Evolutionary conservation across 495 filamentous ascomycete species (phyloP).

Genomic region (Neurospora sp.): DNA sequence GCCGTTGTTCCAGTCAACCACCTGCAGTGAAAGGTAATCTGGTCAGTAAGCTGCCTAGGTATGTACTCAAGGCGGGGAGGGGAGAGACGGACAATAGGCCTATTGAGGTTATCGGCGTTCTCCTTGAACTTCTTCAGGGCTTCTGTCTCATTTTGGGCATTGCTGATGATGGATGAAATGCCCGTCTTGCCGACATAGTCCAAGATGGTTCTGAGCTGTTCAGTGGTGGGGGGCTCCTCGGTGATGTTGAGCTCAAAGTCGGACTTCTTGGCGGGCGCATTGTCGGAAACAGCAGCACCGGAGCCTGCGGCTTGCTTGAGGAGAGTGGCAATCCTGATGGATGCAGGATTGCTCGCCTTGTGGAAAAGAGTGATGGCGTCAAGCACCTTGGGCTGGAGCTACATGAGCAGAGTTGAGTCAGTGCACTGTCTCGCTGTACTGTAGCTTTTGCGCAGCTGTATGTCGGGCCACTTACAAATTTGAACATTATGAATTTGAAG

Average conservation of each 20-base stretch:
- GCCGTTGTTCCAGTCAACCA: constrained; percentile 91
- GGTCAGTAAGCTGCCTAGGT: constrained; percentile 2
- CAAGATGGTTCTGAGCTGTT: constrained; percentile 79
- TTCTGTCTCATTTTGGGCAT: constrained; percentile 60
- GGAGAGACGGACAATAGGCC: constrained; percentile 54
- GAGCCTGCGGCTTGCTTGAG: constrained; percentile 57
- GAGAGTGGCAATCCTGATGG: constrained; percentile 54
- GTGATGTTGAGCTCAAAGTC: constrained; percentile 81
- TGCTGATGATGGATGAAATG: constrained; percentile 53
- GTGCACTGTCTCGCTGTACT: not conserved
- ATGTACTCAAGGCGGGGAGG: not conserved
- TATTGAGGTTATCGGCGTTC: constrained; percentile 48
- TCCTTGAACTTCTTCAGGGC: constrained; percentile 65
- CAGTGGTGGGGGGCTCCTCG: constrained; percentile 66
- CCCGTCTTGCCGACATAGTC: constrained; percentile 61
- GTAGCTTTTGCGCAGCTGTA: not conserved
- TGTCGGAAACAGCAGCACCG: constrained; percentile 40
- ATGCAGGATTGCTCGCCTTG: constrained; percentile 55
- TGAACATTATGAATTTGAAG: not conserved
- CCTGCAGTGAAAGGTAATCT: constrained; percentile 31
- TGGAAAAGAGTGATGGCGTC: constrained; percentile 97
- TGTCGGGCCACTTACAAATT: not conserved
- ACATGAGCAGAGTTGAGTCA: constrained; percentile 2
- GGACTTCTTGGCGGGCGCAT: constrained; percentile 58
- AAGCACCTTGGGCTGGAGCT: constrained; percentile 59